Evolutionary conservation across 441 rosid genomes (phyloP), one percentile per base, ranked within the genome.

Genomic region (Pelargonium cotyledonis): DNA sequence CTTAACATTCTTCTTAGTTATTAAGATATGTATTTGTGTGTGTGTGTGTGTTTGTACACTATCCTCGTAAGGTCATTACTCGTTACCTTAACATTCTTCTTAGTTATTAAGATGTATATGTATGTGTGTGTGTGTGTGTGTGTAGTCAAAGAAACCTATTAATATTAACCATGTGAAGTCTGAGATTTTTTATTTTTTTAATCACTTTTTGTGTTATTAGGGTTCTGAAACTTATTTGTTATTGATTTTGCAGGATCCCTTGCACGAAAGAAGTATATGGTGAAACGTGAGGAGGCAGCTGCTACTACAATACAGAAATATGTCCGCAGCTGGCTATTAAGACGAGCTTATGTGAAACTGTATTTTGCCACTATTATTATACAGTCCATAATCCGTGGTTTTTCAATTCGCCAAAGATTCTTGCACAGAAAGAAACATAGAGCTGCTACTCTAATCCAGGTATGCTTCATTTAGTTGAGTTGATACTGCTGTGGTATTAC

Each of bases 371-470:
- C 88, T 69, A 61, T 83, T 67, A 65, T 75, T 70, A 55, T 95
- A 29, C 97, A 95, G 82, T 86, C 96, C 70, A 76, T 73, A 72
- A 81, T 95, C 65, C 85, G 87, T 47, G 90, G 90, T 76, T 82
- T 88, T 80, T 83, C 82, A 75, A 74, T 80, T 70, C 88, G 93
- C 49, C 75, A 78, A 70, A 85, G 75, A 71, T 88, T 84, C 77
- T 57, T 85, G 70, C 77, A 73, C 69, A 78, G 65, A 71, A 95
- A 80, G 90, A 80, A 80, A 74, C 82, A 75, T 26, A 84, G 83
- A 79, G 93, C 98, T 80, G 93, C 96, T n/a, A 66, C 76, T 44
- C 41, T 84, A 14, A 89, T 92, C 79, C 98, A 92, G 99, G 99
- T 92, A 72, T 62, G 69, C 70, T 3, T 64, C 16, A 1, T 35